Evolutionary conservation across 1,284 basidiomycete species (phyloP), one percentile per base, ranked within the genome.

Genomic region (Xerocomus nothofagi): DNA sequence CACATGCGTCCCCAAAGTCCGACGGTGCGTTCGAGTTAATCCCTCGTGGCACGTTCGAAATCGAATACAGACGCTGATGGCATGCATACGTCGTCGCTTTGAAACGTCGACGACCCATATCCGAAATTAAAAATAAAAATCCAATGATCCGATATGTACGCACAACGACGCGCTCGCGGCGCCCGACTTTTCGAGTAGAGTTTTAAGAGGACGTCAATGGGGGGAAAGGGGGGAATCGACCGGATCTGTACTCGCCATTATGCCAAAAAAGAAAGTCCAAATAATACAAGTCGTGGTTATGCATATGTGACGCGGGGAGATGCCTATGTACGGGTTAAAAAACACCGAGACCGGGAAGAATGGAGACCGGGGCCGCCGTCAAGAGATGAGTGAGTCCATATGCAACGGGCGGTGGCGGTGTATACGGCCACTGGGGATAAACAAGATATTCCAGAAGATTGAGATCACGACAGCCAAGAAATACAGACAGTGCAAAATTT

Each of bases 401-500:
- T 3, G 20, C 1, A 12, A 23, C 15, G 32, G 20, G 12, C 21
- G 6, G 17, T 23, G n/a, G 9, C 9, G n/a, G 10, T 54, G 54
- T 29, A 47, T 11, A 53, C 17, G 33, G 26, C 33, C 10, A 21
- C 4, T 7, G 30, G 26, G 10, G 24, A 24, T 20, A 37, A 33
- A 32, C 1, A 23, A 33, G 20, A 26, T n/a, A 9, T 11, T 7
- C 6, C n/a, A 8, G n/a, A 31, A 6, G 24, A 21, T 14, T 27
- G 24, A n/a, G n/a, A 29, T 29, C 20, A 7, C 3, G 11, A 53
- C 23, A 17, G 5, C 7, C 21, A 23, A 31, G 18, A n/a, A 38
- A 41, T 53, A 56, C 54, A 45, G 31, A 9, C 6, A 3, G 20
- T 46, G 32, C 20, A 24, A 33, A 12, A 8, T n/a, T n/a, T n/a